Percentiles rank a stretch among this genome's conserved stretches.
Evolutionary conservation across 805 yeast genomes (phyloP).

Genomic region (Candida montana): DNA sequence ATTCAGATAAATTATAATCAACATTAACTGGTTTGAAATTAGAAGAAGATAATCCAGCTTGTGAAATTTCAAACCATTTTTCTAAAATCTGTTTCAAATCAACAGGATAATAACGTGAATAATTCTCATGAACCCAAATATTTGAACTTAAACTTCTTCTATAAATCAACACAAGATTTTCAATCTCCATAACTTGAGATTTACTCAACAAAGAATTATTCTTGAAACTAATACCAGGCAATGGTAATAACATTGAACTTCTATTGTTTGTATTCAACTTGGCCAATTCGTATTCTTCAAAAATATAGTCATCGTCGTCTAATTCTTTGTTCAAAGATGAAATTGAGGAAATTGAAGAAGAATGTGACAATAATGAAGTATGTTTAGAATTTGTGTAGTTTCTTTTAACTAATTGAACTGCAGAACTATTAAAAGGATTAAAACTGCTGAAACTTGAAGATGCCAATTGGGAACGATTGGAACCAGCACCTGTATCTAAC

Average conservation of each 20-base stretch:
- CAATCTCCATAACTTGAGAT: constrained; percentile 31
- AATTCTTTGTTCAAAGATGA: constrained; percentile 25
- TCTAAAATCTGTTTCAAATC: constrained; percentile 27
- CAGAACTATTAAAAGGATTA: constrained; percentile 12
- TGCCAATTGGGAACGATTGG: neutral
- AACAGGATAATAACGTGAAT: constrained; percentile 18
- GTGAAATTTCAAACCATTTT: constrained; percentile 52
- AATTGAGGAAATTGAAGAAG: constrained; percentile 28
- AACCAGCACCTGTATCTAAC: neutral
- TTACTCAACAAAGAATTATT: constrained; percentile 20
- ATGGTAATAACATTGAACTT: constrained; percentile 31
- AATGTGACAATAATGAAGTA: constrained; percentile 32
- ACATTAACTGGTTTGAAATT: constrained; percentile 1
- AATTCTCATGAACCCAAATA: constrained; percentile 20
- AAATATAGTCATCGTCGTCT: constrained; percentile 39
- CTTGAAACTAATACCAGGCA: constrained; percentile 22
- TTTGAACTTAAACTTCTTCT: constrained; percentile 39
- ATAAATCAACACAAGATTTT: constrained; percentile 46
- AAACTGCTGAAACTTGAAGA: no score
- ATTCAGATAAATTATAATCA: constrained; percentile 28
- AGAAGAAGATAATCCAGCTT: constrained; percentile 28
- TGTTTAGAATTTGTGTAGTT: constrained; percentile 32
- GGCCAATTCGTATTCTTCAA: constrained; percentile 55
- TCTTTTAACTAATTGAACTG: constrained; percentile 48
- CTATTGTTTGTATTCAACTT: constrained; percentile 37